phyloP scores from a whole-genome alignment of 495 filamentous ascomycete genomes.

The Polyplosphaeria fusca region DNA sequence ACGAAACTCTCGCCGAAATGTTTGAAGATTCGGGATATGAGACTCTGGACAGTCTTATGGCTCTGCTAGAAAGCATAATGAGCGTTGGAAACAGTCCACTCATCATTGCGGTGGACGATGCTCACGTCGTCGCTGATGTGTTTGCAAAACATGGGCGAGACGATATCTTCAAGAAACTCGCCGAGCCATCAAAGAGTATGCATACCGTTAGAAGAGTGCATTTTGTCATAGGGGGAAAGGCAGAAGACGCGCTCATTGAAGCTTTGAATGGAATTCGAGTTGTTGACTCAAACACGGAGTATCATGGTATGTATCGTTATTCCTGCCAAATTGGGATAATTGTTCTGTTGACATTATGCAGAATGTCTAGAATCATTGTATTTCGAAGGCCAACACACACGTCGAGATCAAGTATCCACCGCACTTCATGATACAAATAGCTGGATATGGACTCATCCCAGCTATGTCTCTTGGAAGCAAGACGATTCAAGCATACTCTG shows the following conservation, averaged over 20 bases:
- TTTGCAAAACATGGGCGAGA: neutral
- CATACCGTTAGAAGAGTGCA: neutral
- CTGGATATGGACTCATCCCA: neutral
- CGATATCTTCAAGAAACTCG: neutral
- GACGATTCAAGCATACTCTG: neutral
- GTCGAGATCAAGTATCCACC: neutral
- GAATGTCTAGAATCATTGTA: neutral
- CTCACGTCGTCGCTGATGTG: too few relatives aligned
- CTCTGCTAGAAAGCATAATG: neutral
- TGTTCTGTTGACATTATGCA: neutral
- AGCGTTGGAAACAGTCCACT: neutral
- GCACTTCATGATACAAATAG: neutral
- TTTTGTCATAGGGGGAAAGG: neutral
- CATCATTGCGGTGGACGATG: neutral
- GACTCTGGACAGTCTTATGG: neutral
- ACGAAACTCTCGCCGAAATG: neutral
- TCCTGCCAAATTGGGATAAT: neutral
- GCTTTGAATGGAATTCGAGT: neutral
- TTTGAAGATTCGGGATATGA: neutral
- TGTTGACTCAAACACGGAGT: neutral
- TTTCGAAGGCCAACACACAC: neutral
- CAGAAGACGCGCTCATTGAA: neutral
- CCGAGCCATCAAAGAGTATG: neutral
- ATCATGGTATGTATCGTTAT: neutral
- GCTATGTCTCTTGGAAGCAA: neutral